phyloP scores from a whole-genome alignment of 2,329 filamentous ascomycete species.

The Botrytis byssoidea region DNA sequence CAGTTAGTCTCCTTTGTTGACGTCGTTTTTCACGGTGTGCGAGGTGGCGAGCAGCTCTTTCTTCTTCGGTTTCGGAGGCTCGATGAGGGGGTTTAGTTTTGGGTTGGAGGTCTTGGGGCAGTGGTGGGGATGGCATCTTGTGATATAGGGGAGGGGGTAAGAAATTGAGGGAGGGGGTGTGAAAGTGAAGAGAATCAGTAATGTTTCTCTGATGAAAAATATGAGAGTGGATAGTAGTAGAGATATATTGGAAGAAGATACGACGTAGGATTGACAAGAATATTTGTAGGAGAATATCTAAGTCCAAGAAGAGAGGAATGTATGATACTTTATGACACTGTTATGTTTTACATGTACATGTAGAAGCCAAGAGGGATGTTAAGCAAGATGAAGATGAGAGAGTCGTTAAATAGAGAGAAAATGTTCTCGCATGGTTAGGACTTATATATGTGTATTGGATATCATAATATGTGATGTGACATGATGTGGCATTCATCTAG shows the following conservation, averaged over 20 bases:
- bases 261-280: too few species aligned
- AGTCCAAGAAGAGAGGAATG: neutral
- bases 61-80: neutral
- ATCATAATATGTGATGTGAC: neutral
- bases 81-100: neutral
- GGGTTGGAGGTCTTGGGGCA: neutral
- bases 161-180: too few species aligned
- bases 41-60: neutral
- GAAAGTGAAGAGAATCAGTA: neutral
- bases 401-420: neutral
- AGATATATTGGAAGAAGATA: neutral
- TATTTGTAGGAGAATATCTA: neutral
- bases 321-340: neutral
- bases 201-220: neutral
- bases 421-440: neutral
- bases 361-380: neutral
- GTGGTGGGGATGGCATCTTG: neutral
- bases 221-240: neutral
- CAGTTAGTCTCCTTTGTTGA: neutral
- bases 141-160: neutral
- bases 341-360: neutral
- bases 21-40: neutral
- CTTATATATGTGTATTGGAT: neutral
- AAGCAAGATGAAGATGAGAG: neutral
- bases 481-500: neutral